phyloP scores from a whole-genome alignment of 257 asterid species.

The Phtheirospermum japonicum region DNA sequence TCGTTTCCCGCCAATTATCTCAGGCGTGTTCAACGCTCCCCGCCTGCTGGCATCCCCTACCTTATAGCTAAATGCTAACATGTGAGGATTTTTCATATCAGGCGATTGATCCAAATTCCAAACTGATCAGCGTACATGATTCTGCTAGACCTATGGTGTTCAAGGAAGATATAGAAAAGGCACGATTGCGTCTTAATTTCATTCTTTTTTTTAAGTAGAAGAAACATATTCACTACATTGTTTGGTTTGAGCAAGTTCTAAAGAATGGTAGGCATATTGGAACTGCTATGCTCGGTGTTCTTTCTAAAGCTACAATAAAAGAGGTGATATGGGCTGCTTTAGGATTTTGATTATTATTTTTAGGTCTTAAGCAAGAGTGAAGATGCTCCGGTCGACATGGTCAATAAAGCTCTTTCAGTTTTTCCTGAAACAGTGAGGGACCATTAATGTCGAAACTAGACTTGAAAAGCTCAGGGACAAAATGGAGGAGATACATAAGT shows the following conservation, averaged over 20 bases:
- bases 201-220: too few relatives aligned
- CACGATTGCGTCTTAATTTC: constrained; percentile 29
- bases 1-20: too few relatives aligned
- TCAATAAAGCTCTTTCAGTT: constrained; percentile 62
- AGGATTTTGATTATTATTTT: too few relatives aligned
- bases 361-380: too few relatives aligned
- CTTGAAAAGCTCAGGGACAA: too few relatives aligned
- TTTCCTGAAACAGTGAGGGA: constrained; percentile 52
- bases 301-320: constrained; percentile 94
- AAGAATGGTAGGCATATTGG: too few relatives aligned
- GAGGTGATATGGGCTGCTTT: too few relatives aligned
- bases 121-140: constrained; percentile 91
- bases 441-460: constrained; percentile 59
- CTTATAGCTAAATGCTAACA: constrained; percentile 24
- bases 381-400: constrained; percentile 65
- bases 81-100: constrained; percentile 32
- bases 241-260: too few relatives aligned
- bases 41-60: too few relatives aligned
- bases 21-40: too few relatives aligned
- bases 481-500: too few relatives aligned
- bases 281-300: constrained; percentile 96
- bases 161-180: constrained; percentile 73
- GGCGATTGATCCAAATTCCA: constrained; percentile 70
- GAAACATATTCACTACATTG: too few relatives aligned
- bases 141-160: constrained; percentile 92